Percentiles rank a stretch among this genome's conserved stretches.
phyloP scores from a whole-genome alignment of 1,284 basidiomycete species.

The Microbotryum intermedium region DNA sequence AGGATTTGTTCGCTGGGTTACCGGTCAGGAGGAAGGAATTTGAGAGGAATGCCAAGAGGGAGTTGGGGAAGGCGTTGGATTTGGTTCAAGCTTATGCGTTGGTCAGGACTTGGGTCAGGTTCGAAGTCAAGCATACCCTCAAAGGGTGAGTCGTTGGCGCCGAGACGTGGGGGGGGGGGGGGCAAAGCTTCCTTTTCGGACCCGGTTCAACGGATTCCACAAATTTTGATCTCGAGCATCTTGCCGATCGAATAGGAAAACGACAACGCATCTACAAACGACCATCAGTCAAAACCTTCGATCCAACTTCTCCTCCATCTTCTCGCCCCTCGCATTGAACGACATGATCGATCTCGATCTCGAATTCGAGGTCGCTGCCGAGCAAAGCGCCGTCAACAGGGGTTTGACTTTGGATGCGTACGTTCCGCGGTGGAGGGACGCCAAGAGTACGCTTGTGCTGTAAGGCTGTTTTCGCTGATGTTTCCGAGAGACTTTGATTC shows the following conservation, averaged over 20 bases:
- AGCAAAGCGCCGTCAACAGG: constrained; percentile 41
- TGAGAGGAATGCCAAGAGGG: constrained; percentile 78
- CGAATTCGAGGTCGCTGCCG: constrained; percentile 58
- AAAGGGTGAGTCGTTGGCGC: constrained; percentile 55
- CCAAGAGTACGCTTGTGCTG: no score
- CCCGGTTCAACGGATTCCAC: neutral
- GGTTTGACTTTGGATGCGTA: neutral
- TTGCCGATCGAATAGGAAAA: constrained; percentile 61
- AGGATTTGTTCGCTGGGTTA: constrained; percentile 66
- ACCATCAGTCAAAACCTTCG: constrained; percentile 56
- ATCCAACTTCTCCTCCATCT: constrained; percentile 65
- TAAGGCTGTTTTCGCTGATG: no score
- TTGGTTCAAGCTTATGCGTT: constrained; percentile 85
- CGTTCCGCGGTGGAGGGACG: no score
- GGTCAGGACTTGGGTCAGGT: constrained; percentile 56
- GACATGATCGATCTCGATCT: constrained; percentile 66
- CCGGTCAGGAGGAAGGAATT: constrained; percentile 91
- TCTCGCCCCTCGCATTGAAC: constrained; percentile 73
- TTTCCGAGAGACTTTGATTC: no score
- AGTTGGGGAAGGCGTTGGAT: constrained; percentile 74
- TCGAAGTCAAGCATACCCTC: constrained; percentile 65
- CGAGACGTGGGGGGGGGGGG: neutral
- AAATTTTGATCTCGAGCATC: no score
- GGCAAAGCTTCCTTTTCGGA: neutral
- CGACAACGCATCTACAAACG: constrained; percentile 63